Percentiles rank a stretch among this genome's conserved stretches.
phyloP scores from a whole-genome alignment of 2,329 filamentous ascomycete genomes.

The Trichoderma cornu-damae region DNA sequence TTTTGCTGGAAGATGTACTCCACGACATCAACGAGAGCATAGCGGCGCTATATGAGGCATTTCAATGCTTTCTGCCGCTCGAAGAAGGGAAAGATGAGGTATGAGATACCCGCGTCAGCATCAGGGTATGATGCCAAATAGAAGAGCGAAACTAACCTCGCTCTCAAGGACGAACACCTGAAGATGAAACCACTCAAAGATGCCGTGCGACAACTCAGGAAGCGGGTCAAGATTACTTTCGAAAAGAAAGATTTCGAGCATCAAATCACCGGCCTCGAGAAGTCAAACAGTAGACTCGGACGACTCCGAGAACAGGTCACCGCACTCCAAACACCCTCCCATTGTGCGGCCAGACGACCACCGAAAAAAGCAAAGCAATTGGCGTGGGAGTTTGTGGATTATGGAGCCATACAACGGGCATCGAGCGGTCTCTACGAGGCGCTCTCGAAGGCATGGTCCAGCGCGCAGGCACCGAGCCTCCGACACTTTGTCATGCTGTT shows the following conservation, averaged over 20 bases:
- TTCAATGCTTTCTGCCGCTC: not conserved
- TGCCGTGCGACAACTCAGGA: not conserved
- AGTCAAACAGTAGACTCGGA: not conserved
- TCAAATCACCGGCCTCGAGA: not conserved
- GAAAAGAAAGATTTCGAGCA: not conserved
- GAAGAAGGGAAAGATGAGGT: not conserved
- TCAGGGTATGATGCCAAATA: not conserved
- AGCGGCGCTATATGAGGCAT: not conserved
- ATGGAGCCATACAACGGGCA: not conserved
- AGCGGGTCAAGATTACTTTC: not conserved
- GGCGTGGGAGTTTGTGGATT: not conserved
- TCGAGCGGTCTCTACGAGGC: not conserved
- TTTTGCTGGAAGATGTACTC: not conserved
- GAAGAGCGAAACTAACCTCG: not conserved
- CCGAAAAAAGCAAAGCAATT: not conserved
- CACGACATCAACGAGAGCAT: not conserved
- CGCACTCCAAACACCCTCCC: not conserved
- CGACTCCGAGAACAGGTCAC: not conserved
- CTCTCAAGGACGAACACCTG: not conserved
- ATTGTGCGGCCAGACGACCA: not conserved
- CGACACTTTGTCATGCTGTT: conserved; percentile 1
- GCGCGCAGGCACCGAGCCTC: not conserved
- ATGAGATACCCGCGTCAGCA: not conserved
- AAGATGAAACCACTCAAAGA: not conserved
- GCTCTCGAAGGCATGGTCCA: not conserved